Conservation (phyloP, 1,284 basidiomycete genomes). For the Ganoderma resinaceum region DNA sequence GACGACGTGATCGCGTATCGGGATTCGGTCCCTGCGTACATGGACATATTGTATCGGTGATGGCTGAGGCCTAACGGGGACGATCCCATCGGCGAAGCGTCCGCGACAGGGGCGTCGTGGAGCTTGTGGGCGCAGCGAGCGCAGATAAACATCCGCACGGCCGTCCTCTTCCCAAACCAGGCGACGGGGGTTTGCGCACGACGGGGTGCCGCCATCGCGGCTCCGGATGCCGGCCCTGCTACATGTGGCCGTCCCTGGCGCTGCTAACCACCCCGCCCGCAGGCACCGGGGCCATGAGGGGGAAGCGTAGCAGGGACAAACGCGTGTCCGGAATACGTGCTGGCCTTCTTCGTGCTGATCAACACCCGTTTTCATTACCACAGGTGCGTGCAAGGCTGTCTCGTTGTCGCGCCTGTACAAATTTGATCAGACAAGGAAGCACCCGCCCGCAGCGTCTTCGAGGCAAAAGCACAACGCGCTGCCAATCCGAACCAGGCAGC, state of each 20-base stretch:
- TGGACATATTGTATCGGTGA: neutral
- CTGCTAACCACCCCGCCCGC: neutral
- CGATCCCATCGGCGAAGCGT: conserved; percentile 22
- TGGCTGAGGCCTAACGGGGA: neutral
- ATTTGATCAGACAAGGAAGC: neutral
- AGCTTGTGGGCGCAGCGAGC: conserved; percentile 13
- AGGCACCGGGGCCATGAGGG: neutral
- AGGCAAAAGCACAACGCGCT: neutral
- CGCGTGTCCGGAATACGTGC: neutral
- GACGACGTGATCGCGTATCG: neutral
- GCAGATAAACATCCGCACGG: neutral
- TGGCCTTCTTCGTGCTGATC: neutral
- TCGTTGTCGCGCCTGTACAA: neutral
- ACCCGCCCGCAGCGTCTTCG: neutral
- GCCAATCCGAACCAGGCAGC: neutral
- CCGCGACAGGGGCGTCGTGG: conserved; percentile 12
- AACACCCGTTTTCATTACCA: neutral
- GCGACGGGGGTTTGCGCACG: neutral
- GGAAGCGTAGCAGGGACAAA: neutral
- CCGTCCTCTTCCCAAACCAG: neutral
- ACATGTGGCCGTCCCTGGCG: neutral
- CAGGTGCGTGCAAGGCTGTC: neutral
- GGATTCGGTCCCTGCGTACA: too few relatives aligned
- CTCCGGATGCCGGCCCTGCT: neutral
- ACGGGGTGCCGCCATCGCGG: neutral